Evolutionary conservation across 2,329 filamentous ascomycete genomes (phyloP).

Genomic region (Phialophora verrucosa): DNA sequence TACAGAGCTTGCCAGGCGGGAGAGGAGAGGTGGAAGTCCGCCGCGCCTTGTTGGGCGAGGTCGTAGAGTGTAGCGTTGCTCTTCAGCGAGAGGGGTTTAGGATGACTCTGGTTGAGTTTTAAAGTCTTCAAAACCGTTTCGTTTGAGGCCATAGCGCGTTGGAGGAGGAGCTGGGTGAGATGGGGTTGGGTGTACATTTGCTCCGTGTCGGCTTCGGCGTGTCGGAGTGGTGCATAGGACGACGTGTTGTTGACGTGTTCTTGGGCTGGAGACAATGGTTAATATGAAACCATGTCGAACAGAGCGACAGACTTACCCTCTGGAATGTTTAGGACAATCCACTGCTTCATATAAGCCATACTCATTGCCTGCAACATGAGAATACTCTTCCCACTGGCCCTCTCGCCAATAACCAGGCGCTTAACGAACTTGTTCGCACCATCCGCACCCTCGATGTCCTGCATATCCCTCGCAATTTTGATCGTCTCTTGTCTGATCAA

Average conservation of each 20-base stretch:
- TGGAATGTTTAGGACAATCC: conserved; percentile 87
- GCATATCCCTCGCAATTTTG: conserved; percentile 69
- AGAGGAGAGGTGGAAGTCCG: conserved; percentile 79
- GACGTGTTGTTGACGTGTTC: conserved; percentile 81
- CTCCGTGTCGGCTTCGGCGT: conserved; percentile 23
- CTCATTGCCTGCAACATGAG: conserved; percentile 82
- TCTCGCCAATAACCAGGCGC: conserved; percentile 74
- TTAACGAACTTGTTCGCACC: conserved; percentile 51
- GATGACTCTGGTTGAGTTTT: conserved; percentile 58
- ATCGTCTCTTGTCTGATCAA: conserved; percentile 80
- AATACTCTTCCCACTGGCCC: conserved; percentile 83
- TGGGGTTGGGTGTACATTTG: conserved; percentile 77
- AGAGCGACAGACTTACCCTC: conserved; percentile 68
- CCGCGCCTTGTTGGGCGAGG: conserved; percentile 70
- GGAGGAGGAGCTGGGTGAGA: conserved; percentile 76
- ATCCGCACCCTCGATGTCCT: conserved; percentile 55
- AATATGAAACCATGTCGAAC: conserved; percentile 20
- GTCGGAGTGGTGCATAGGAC: conserved; percentile 73
- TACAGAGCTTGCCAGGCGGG: conserved; percentile 79
- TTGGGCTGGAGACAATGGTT: conserved; percentile 61
- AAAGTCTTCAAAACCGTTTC: conserved; percentile 63
- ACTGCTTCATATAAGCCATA: conserved; percentile 79
- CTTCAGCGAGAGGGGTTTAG: conserved; percentile 63
- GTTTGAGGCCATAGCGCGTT: conserved; percentile 76
- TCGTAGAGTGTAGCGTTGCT: conserved; percentile 66